Evolutionary conservation across 1,284 basidiomycete genomes (phyloP).

Genomic region (Leucoagaricus sp.): DNA sequence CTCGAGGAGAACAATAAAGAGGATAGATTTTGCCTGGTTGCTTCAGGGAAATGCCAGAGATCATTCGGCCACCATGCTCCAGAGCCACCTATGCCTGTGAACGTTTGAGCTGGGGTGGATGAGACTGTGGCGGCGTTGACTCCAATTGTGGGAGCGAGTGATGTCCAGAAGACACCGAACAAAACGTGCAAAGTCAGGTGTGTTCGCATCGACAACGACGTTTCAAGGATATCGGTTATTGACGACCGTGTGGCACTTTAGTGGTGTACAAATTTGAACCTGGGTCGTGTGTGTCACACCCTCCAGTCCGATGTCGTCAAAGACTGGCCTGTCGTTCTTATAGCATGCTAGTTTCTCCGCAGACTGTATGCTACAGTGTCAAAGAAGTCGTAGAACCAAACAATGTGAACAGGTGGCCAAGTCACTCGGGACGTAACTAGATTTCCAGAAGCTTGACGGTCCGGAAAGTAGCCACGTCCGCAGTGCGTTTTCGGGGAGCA

Average conservation of each 20-base stretch:
- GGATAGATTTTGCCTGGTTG: constrained; percentile 39
- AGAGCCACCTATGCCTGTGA: constrained; percentile 36
- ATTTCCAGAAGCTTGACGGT: not conserved
- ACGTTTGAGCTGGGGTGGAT: constrained; percentile 29
- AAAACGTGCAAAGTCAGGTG: not conserved
- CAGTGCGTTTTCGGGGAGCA: no score
- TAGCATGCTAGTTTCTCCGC: constrained; percentile 2
- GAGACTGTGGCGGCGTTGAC: constrained; percentile 24
- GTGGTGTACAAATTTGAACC: not conserved
- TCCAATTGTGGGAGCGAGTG: not conserved
- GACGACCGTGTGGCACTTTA: not conserved
- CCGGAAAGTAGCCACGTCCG: no score
- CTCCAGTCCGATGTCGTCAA: not conserved
- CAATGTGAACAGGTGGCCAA: constrained; percentile 5
- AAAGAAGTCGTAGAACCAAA: constrained; percentile 2
- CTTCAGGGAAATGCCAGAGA: constrained; percentile 41
- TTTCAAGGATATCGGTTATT: not conserved
- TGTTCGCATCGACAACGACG: not conserved
- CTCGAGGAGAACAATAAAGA: constrained; percentile 39
- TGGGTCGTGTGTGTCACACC: not conserved
- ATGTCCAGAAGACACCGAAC: not conserved
- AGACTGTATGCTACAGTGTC: not conserved
- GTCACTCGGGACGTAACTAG: not conserved
- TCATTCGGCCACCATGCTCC: constrained; percentile 51
- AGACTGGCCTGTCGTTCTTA: not conserved